Percentiles rank a stretch among this genome's conserved stretches.
Conservation (phyloP, 1,284 basidiomycete genomes). For the Ustilago tritici region DNA sequence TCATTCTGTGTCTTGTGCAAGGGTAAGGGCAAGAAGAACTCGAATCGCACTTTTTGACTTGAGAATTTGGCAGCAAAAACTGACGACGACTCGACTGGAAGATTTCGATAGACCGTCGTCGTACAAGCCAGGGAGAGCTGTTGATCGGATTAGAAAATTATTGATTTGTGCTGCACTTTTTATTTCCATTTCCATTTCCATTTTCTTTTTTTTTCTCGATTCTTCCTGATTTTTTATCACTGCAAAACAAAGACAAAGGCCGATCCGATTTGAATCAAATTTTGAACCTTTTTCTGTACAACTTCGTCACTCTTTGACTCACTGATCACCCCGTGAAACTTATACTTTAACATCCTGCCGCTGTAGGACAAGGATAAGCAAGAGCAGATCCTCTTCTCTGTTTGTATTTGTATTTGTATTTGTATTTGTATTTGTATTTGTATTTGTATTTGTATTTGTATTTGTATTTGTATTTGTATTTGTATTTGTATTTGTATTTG, state of each 20-base stretch:
- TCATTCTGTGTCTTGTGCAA: neutral
- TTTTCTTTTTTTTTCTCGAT: neutral
- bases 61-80: neutral
- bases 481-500: too few species aligned
- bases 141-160: neutral
- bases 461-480: too few species aligned
- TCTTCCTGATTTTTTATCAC: neutral
- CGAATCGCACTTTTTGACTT: neutral
- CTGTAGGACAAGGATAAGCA: neutral
- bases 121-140: neutral
- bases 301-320: neutral
- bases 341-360: neutral
- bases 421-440: too few species aligned
- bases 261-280: neutral
- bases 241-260: neutral
- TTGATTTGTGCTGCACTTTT: neutral
- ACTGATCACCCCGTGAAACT: slow-evolving; percentile 3
- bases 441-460: too few species aligned
- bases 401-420: too few species aligned
- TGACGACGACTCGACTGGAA: neutral
- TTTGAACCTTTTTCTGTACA: slow-evolving; percentile 2
- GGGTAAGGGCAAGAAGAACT: neutral
- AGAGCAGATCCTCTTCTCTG: neutral
- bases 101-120: neutral
- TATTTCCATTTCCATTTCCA: too few species aligned